Evolutionary conservation across 768 basidiomycete genomes (phyloP).

Genomic region (Boletus rufocinnamomeus): DNA sequence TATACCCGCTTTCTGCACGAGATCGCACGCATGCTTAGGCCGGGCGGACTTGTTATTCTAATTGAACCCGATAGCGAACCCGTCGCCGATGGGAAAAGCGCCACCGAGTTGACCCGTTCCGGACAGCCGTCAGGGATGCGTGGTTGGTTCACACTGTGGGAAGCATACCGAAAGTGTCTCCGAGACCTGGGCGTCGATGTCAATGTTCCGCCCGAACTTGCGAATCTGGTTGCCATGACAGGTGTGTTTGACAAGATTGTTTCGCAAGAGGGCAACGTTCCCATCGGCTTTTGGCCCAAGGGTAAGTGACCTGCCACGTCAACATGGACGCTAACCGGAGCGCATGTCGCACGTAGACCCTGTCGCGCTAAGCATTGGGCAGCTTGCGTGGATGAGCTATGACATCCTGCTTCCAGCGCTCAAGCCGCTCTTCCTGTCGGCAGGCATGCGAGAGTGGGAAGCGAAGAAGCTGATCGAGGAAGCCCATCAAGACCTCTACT

Average conservation of each 20-base stretch:
- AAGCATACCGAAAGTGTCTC: constrained; percentile 59
- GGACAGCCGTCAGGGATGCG: constrained; percentile 42
- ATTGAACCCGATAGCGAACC: constrained; percentile 63
- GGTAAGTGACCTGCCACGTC: constrained; percentile 39
- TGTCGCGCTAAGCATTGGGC: constrained; percentile 61
- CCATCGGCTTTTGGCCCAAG: constrained; percentile 69
- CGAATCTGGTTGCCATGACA: constrained; percentile 48
- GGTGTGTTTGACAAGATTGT: constrained; percentile 58
- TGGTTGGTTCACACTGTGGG: constrained; percentile 68
- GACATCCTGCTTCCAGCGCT: constrained; percentile 66
- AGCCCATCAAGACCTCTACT: constrained; percentile 67
- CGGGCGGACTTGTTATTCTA: constrained; percentile 68
- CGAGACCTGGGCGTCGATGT: constrained; percentile 53
- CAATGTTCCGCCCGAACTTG: constrained; percentile 57
- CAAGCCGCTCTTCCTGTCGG: constrained; percentile 56
- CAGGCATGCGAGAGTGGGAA: constrained; percentile 52
- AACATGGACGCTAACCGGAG: constrained; percentile 12
- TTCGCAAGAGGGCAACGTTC: constrained; percentile 58
- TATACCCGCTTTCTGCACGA: constrained; percentile 62
- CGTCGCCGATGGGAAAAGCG: constrained; percentile 45
- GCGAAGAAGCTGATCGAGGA: constrained; percentile 59
- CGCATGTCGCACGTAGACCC: constrained; percentile 44
- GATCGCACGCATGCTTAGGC: constrained; percentile 65
- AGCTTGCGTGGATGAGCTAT: constrained; percentile 73
- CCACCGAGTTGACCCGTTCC: constrained; percentile 37